Conservation (phyloP, 2,329 filamentous ascomycete species). For the Endoconidiophora polonica region DNA sequence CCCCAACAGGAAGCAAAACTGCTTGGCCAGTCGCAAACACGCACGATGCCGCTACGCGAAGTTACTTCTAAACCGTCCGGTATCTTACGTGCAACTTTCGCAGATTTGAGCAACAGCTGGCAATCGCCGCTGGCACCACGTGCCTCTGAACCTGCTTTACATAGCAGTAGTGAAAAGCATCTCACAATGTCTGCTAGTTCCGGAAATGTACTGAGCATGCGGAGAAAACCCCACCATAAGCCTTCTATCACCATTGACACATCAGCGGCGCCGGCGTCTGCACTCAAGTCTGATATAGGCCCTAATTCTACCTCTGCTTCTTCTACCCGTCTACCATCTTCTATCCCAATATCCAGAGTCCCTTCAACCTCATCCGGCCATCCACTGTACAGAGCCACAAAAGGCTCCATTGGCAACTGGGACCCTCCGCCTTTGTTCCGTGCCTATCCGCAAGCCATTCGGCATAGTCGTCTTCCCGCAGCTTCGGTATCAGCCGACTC, state of each 20-base stretch:
- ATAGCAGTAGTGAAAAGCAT: constrained; percentile 12
- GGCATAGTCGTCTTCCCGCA: constrained; percentile 52
- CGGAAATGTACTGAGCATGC: neutral
- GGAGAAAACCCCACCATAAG: constrained; percentile 4
- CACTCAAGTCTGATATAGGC: constrained; percentile 1
- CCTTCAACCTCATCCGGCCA: constrained; percentile 4
- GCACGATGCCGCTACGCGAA: neutral
- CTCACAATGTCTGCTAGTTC: neutral
- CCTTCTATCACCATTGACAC: constrained; percentile 13
- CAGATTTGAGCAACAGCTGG: constrained; percentile 27
- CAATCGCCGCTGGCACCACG: constrained; percentile 12
- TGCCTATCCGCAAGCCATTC: constrained; percentile 69
- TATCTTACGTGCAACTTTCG: constrained; percentile 24
- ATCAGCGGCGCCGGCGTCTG: constrained; percentile 1
- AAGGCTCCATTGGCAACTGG: constrained; percentile 30
- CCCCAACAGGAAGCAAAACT: neutral
- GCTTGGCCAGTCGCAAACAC: neutral
- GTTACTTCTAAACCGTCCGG: constrained; percentile 7
- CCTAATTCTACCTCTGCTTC: constrained; percentile 5
- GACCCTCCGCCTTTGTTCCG: constrained; percentile 66
- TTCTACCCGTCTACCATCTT: too few species aligned
- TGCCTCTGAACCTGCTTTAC: constrained; percentile 2
- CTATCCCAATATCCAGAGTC: constrained; percentile 8
- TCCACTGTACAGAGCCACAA: constrained; percentile 17
- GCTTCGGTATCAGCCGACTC: constrained; percentile 52